These are phyloP conservation scores for Metschnikowia lunata DNA, from an alignment of 805 yeast species.

Conservation along the genomic window DNA sequence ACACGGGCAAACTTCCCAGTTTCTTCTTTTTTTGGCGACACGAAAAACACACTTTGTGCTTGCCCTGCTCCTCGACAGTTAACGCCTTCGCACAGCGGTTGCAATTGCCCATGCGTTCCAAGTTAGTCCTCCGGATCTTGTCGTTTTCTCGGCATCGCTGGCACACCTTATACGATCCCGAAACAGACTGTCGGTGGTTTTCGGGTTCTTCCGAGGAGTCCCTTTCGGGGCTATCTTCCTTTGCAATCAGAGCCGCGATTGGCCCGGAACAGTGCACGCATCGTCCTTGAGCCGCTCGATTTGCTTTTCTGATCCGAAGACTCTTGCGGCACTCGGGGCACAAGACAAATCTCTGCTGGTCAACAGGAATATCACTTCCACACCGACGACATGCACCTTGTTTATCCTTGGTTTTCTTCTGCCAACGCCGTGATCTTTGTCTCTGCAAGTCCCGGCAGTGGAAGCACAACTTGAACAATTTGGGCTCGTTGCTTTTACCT, in stretches of 20 bases:
- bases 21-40: constrained; percentile 55
- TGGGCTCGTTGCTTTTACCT: constrained; percentile 35
- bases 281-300: constrained; percentile 56
- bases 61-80: constrained; percentile 42
- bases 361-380: constrained; percentile 50
- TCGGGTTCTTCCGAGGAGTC: constrained; percentile 14
- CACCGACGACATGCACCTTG: constrained; percentile 64
- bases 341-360: constrained; percentile 49
- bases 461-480: constrained; percentile 51
- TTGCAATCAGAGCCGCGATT: constrained; percentile 36
- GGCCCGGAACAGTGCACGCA: constrained; percentile 70
- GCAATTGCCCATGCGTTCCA: constrained; percentile 57
- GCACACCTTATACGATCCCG: constrained; percentile 54
- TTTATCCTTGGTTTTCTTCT: constrained; percentile 52
- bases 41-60: constrained; percentile 51
- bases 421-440: constrained; percentile 63
- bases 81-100: constrained; percentile 56
- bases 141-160: constrained; percentile 60
- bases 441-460: constrained; percentile 65
- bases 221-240: constrained; percentile 21
- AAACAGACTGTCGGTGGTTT: constrained; percentile 15
- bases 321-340: constrained; percentile 58
- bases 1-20: constrained; percentile 9
- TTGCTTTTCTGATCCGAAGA: constrained; percentile 51
- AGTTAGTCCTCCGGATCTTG: constrained; percentile 49